Base-by-base conservation (phyloP, 345 rosid species). In the Hibiscus syriacus region DNA sequence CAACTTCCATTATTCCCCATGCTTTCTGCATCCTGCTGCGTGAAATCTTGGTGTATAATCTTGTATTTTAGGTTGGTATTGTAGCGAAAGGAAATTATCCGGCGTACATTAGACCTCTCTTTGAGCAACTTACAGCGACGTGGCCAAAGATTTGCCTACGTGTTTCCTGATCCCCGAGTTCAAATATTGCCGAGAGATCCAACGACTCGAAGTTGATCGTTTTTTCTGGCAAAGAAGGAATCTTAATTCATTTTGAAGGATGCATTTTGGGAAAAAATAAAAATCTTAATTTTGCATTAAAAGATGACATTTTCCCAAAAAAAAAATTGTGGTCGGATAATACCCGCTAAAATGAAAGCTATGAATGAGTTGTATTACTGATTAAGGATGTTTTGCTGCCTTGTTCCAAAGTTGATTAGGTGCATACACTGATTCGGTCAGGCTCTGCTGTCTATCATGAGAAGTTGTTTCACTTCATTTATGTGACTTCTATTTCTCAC, bases 1-100 rank as follows among this genome's bases (percentile, higher is more conserved):
- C 46, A 13, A 27, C 26, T 34, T 23, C 50, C 22, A 20, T 5
- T 20, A 17, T 48, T 72, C 7, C 41, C 25, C 7, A 45, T 79
- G 43, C 50, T 55, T 69, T 74, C 72, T 70, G 77, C 82, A 71
- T 77, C 71, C 13, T 41, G 43, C 55, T 26, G 72, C 36, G 6
- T 25, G 2, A 38, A 71, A 66, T 68, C 56, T 59, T 29, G 65
- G 46, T 74, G 70, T 63, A 64, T 61, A 67, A 74, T 70, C 72
- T n/a, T 66, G 71, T 67, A 55, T 25, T 49, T 66, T 54, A 46
- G 12, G 70, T 72, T 39, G 62, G 36, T 70, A 60, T 53, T 39
- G 46, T 55, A 57, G 61, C 17, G 41, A 43, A 70, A 72, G 70
- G 45, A 43, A 6, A 45, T 45, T 19, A 19, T 11, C 16, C 49